Evolutionary conservation across 768 basidiomycete species (phyloP).

Genomic region (Rhodocollybia butyracea): DNA sequence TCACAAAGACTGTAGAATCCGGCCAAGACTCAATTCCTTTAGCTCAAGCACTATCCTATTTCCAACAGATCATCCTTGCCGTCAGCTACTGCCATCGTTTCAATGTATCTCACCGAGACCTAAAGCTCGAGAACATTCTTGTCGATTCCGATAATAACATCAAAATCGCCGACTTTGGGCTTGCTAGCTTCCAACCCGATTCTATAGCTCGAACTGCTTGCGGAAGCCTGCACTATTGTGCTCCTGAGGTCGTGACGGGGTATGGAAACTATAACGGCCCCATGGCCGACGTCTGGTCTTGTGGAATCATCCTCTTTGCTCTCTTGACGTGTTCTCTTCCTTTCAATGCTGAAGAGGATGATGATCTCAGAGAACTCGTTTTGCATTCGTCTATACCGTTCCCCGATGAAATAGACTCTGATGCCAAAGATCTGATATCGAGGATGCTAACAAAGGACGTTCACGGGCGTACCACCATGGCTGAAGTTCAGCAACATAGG

Average conservation of each 20-base stretch:
- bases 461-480: constrained; percentile 74
- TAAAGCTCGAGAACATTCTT: constrained; percentile 93
- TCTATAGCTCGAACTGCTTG: constrained; percentile 77
- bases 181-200: constrained; percentile 87
- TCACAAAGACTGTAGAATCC: constrained; percentile 24
- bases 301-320: constrained; percentile 89
- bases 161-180: constrained; percentile 97
- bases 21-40: constrained; percentile 27
- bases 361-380: constrained; percentile 77
- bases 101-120: constrained; percentile 90
- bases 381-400: constrained; percentile 69
- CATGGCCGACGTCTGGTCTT: constrained; percentile 95
- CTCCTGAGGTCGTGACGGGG: constrained; percentile 87
- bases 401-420: constrained; percentile 64
- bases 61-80: constrained; percentile 90
- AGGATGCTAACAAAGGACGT: constrained; percentile 81
- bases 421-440: constrained; percentile 72
- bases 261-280: constrained; percentile 77
- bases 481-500: constrained; percentile 75
- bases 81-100: constrained; percentile 93
- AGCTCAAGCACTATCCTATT: constrained; percentile 78
- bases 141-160: constrained; percentile 81
- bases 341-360: constrained; percentile 87
- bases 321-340: constrained; percentile 86
- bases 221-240: constrained; percentile 93